phyloP scores from a whole-genome alignment of 305 asterid species.

The Solanum hybrid region DNA sequence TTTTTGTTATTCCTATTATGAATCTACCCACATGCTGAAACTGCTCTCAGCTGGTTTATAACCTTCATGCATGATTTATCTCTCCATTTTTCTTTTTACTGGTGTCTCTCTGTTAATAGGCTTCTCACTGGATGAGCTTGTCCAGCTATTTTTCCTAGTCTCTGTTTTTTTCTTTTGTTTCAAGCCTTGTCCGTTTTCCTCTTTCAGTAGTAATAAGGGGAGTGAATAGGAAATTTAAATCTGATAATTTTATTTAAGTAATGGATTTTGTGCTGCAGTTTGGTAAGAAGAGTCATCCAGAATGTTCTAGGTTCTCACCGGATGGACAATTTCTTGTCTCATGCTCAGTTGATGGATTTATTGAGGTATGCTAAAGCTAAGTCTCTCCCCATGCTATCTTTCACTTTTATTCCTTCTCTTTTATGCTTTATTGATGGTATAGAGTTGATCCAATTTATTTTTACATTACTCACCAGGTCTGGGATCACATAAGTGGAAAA shows the following conservation, averaged over 20 bases:
- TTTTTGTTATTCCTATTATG: neutral
- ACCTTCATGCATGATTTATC: neutral
- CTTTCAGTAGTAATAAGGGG: neutral
- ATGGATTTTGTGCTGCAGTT: conserved; percentile 49
- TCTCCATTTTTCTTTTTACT: neutral
- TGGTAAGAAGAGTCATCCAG: conserved; percentile 94
- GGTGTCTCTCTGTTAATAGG: neutral
- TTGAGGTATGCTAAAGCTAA: conserved; percentile 50
- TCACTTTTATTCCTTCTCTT: conserved; percentile 16
- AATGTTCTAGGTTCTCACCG: conserved; percentile 88
- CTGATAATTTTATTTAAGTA: neutral
- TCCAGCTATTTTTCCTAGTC: neutral
- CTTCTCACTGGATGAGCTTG: neutral
- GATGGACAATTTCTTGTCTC: conserved; percentile 99
- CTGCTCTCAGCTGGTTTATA: neutral
- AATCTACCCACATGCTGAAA: neutral
- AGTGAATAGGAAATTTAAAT: neutral
- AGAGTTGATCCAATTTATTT: conserved; percentile 27
- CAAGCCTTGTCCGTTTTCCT: neutral
- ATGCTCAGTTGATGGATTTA: conserved; percentile 90
- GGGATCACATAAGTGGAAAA: conserved; percentile 97
- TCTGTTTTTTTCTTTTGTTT: neutral
- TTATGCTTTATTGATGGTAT: conserved; percentile 43
- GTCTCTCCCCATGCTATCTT: conserved; percentile 7
- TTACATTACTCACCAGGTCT: conserved; percentile 48